Base-by-base conservation (phyloP, 2,329 filamentous ascomycete genomes). In the Aspergillus novoparasiticus region DNA sequence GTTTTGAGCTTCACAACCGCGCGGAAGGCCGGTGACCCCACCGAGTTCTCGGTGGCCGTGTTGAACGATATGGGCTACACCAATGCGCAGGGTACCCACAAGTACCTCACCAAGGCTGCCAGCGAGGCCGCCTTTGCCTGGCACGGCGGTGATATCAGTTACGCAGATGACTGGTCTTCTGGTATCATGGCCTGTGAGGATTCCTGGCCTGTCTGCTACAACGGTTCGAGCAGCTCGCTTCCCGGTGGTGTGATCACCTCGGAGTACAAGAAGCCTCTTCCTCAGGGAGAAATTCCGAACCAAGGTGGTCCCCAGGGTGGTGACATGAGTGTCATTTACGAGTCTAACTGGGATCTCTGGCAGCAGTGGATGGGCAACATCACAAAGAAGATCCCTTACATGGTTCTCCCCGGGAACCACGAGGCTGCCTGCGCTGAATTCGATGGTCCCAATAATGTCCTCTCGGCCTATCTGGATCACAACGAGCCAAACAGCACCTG, bases 1-100 rank as follows among this genome's bases (percentile, higher is more conserved):
- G 72, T 82, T 19, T 68, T 83, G 60, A 80, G 70, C 65, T 85
- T 85, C 75, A 81, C 72, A 23, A 84, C 83, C 3, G 79, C 81
- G 26, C 78, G 75, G 2, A 76, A 75, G 9, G 77, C 80, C 30
- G 83, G 83, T 57, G 78, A 82, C 63, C 61, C 66, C 0, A 74
- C 69, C 6, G 68, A 75, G 12, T 85, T 85, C 70, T 76, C 74
- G 6, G 72, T 84, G 16, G 82, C 81, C 23, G 79, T 85, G 2
- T 65, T 85, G 45, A 83, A 83, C 64, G 83, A 85, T 64, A 84
- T 85, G 83, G 83, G 83, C 9, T 84, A 84, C 72, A 84, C 82
- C 51, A 85, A 85, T 57, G 83, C 82, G 21, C 71, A 75, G 1
- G 83, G 83, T 19, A 85, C 83, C 1, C 79, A 79, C 72, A 75